Evolutionary conservation across 2,329 filamentous ascomycete genomes (phyloP).

Genomic region (Colletotrichum scovillei): DNA sequence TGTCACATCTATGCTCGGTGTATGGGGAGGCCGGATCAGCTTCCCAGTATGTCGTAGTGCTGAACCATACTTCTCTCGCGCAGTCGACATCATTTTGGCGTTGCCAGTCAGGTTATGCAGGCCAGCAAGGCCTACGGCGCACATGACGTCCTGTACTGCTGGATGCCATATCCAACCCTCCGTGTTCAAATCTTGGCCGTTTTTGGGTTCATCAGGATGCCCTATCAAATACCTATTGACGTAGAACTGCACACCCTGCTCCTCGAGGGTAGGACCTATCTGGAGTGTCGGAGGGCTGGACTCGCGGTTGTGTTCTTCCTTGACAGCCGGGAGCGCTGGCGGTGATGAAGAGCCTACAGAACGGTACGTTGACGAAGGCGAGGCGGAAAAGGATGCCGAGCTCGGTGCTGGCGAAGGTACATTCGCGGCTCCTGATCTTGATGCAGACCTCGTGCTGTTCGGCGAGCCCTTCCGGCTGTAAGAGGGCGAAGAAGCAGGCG

Average conservation of each 20-base stretch:
- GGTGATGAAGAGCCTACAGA: conserved; percentile 24
- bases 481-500: conserved; percentile 38
- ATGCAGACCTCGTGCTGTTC: not conserved
- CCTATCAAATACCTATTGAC: conserved; percentile 62
- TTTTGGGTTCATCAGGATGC: conserved; percentile 61
- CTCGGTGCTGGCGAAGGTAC: not conserved
- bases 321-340: conserved; percentile 21
- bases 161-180: conserved; percentile 51
- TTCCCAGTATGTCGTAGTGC: conserved; percentile 61
- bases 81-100: conserved; percentile 55
- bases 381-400: conserved; percentile 37
- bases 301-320: conserved; percentile 21
- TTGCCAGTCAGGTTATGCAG: conserved; percentile 65
- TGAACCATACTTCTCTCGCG: conserved; percentile 64
- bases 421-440: not conserved
- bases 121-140: conserved; percentile 68
- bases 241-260: conserved; percentile 63
- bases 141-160: conserved; percentile 60
- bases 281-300: conserved; percentile 39
- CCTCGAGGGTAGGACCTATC: conserved; percentile 55
- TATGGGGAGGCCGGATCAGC: conserved; percentile 49
- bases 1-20: conserved; percentile 54
- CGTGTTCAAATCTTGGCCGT: conserved; percentile 49
- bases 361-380: conserved; percentile 36
- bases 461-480: conserved; percentile 27